Evolutionary conservation across 805 yeast genomes (phyloP).

Genomic region (Kuraishia capsulata): DNA sequence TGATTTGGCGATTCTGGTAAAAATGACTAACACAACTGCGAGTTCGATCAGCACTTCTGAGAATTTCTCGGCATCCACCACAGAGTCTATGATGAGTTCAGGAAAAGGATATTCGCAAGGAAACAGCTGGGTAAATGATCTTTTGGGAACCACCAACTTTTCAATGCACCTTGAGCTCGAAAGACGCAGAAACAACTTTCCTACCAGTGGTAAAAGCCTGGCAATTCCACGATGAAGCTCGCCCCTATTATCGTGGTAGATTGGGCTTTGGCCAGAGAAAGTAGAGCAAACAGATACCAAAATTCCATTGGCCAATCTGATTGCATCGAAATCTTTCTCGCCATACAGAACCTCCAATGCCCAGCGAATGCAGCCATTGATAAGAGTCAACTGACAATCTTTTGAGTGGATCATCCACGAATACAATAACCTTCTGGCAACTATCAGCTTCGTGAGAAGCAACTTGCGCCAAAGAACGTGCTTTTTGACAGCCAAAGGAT

Average conservation of each 20-base stretch:
- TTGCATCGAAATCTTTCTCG: constrained; percentile 44
- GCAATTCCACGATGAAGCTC: constrained; percentile 35
- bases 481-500: constrained; percentile 17
- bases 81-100: constrained; percentile 61
- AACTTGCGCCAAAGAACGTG: constrained; percentile 46
- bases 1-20: constrained; percentile 33
- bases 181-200: constrained; percentile 40
- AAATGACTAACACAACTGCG: constrained; percentile 47
- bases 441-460: constrained; percentile 47
- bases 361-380: constrained; percentile 42
- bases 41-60: constrained; percentile 70
- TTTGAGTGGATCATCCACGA: constrained; percentile 23
- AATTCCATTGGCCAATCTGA: constrained; percentile 56
- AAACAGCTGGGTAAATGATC: constrained; percentile 61
- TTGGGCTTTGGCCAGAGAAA: no score
- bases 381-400: constrained; percentile 26
- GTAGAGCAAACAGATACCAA: constrained; percentile 37
- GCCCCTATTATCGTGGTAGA: constrained; percentile 20
- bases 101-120: constrained; percentile 60
- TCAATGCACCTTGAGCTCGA: constrained; percentile 38
- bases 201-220: constrained; percentile 45
- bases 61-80: constrained; percentile 57
- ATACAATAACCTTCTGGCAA: constrained; percentile 47
- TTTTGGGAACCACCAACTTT: constrained; percentile 44
- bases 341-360: constrained; percentile 47